phyloP scores from a whole-genome alignment of 2,329 filamentous ascomycete genomes.

The Cordyceps militaris region DNA sequence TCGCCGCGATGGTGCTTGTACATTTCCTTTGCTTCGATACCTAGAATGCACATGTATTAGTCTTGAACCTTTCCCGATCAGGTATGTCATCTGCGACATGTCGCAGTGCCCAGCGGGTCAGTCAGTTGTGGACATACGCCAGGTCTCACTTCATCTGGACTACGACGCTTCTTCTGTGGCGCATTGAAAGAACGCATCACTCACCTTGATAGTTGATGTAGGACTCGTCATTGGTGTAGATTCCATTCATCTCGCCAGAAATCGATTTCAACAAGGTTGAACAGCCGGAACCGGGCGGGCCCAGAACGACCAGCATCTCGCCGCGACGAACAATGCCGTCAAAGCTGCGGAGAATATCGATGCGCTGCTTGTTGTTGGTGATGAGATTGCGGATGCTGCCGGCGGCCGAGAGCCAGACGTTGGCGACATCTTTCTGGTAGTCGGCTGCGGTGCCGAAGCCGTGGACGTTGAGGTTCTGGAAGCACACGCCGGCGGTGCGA shows the following conservation, averaged over 20 bases:
- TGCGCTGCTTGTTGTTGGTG: conserved; percentile 45
- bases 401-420: conserved; percentile 43
- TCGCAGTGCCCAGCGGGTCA: background rate
- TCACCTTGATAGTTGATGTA: conserved; percentile 72
- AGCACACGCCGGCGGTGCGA: conserved; percentile 55
- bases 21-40: conserved; percentile 63
- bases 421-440: conserved; percentile 59
- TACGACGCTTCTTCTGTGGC: no score
- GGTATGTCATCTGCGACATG: conserved; percentile 3
- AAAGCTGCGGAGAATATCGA: conserved; percentile 58
- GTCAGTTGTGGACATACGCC: background rate
- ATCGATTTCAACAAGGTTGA: conserved; percentile 77
- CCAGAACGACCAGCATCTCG: conserved; percentile 66
- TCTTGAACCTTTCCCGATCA: background rate
- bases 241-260: conserved; percentile 70
- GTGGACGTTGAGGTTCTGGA: conserved; percentile 57
- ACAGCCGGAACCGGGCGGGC: conserved; percentile 62
- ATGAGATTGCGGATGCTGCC: conserved; percentile 39
- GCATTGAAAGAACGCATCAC: no score
- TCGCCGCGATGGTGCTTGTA: conserved; percentile 68
- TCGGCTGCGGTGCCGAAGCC: conserved; percentile 62
- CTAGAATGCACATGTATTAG: conserved; percentile 21
- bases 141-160: conserved; percentile 5
- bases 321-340: conserved; percentile 59
- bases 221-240: conserved; percentile 59